Base-by-base conservation (phyloP, 2,329 filamentous ascomycete species). In the Simplicillium aogashimaense region DNA sequence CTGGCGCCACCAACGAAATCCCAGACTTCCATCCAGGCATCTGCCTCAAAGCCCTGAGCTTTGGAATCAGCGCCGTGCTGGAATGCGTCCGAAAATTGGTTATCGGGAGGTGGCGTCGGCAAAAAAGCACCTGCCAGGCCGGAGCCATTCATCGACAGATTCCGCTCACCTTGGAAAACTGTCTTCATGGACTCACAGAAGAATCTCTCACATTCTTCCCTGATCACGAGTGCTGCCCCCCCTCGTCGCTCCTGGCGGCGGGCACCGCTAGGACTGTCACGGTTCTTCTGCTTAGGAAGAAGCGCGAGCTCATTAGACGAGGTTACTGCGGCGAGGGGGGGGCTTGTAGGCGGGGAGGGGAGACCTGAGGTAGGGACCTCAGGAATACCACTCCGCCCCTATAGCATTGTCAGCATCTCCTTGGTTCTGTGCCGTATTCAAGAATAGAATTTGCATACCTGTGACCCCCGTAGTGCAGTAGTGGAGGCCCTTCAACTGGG, bases 171-270 rank as follows among this genome's bases (percentile, higher is more conserved):
- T 76, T 83, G 85, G 80, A 95, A 95, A 73, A 86, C 83, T 72
- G 81, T 72, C 70, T 78, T 84, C 81, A 95, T 86, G 76, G 81
- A 83, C 83, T 90, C 87, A 72, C 89, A 95, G 79, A 95, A 94
- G 83, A 95, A 90, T 76, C 89, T 95, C 88, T 95, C 89, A 95
- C 89, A 94, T 86, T 95, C 88, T 88, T 84, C 88, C 86, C 84
- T 88, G 76, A 95, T 94, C 72, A 82, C 81, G 69, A 86, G 80
- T 84, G 86, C 81, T 82, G 88, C 88, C 87, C 88, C 88, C 85
- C 84, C 84, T 83, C 74, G 75, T 60, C 76, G 71, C 61, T 66
- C 65, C 59, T 62, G 59, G 57, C 57, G 58, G 50, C 53, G 53
- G 54, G 58, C 13, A 32, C 15, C 49, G 45, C 52, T 60, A 53